Evolutionary conservation across 2,329 filamentous ascomycete genomes (phyloP).

Genomic region (Blumeria graminis): DNA sequence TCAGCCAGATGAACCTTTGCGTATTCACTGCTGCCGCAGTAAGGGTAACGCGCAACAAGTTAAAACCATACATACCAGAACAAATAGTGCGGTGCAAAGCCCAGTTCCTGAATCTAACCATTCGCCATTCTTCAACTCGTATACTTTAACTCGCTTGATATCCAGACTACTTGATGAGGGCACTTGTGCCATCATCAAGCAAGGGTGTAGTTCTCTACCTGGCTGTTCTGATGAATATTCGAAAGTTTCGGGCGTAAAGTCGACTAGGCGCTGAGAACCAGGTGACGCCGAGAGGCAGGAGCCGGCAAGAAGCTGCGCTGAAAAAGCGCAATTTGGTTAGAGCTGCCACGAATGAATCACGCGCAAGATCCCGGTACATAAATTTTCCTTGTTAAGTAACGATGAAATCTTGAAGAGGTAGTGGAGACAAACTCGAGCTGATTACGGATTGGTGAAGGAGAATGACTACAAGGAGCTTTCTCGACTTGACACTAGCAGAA

Average conservation of each 20-base stretch:
- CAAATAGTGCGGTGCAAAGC: slow-evolving; percentile 49
- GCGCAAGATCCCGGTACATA: too few relatives aligned
- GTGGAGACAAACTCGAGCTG: too few relatives aligned
- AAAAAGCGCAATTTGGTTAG: too few relatives aligned
- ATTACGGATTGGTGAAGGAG: too few relatives aligned
- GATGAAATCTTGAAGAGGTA: too few relatives aligned
- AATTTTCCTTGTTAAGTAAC: too few relatives aligned
- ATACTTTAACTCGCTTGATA: slow-evolving; percentile 81
- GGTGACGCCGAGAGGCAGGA: too few relatives aligned
- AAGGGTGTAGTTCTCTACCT: slow-evolving; percentile 31
- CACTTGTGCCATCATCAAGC: slow-evolving; percentile 44
- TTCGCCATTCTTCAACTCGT: slow-evolving; percentile 94
- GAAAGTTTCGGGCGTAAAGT: slow-evolving; percentile 25
- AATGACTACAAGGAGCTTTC: too few relatives aligned
- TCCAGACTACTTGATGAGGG: slow-evolving; percentile 37
- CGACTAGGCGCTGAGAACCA: too few relatives aligned
- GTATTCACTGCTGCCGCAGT: neutral
- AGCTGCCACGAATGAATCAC: too few relatives aligned
- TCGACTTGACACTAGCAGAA: too few relatives aligned
- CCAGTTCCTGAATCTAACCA: slow-evolving; percentile 97
- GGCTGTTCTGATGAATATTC: slow-evolving; percentile 24
- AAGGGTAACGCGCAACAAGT: slow-evolving; percentile 3
- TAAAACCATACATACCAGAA: slow-evolving; percentile 10
- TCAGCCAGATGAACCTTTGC: slow-evolving; percentile 11
- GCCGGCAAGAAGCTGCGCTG: too few relatives aligned